Evolutionary conservation across 371 early-diverging fungal species (phyloP), one percentile per base, ranked within the genome.

Genomic region (Rhizomucor pusillus): DNA sequence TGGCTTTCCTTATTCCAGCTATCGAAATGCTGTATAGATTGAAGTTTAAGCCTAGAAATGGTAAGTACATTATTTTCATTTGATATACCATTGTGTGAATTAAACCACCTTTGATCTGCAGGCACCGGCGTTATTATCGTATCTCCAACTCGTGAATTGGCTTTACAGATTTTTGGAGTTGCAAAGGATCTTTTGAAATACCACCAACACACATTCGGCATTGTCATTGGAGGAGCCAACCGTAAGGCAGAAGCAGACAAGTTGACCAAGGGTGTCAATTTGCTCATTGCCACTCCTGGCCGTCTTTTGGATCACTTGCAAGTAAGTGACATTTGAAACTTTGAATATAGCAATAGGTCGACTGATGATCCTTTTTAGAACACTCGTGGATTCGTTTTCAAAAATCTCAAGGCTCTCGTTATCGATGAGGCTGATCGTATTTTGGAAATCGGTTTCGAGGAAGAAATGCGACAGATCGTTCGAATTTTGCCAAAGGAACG

Each of bases 391-490:
- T 86, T 90, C 52, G 67, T 86, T 37, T 80, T 94, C 9, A 80
- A 85, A 47, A 77, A 88, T 45, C 73, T 95, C 23, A 77, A 84
- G 33, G 95, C 93, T 85, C 62, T 99, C 40, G 94, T 99, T 7
- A 80, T 99, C 53, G 99, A 99, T 73, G 99, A 99, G 77, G 98
- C 98, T 7, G 99, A 99, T 83, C 89, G 98, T 25, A 85, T 99
- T 66, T 74, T 99, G 57, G 99, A 99, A 60, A 76, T 92, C 3
- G 99, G 98, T 9, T 99, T 99, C 64, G 95, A 94, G 56, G 91
- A 94, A 54, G 94, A 94, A 33, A 77, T 99, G 66, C 84, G 87
- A 52, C 86, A 88, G 52, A 94, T 93, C 54, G 63, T 91, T 66
- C 67, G 72, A 37, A 70, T 89, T 43, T 67, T 92, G 37, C 90